A percentile compares a stretch with the other conserved stretches of the same genome.
These are phyloP conservation scores for Quercus lobata DNA, from an alignment of 331 rosid species.

Conservation along the genomic window DNA sequence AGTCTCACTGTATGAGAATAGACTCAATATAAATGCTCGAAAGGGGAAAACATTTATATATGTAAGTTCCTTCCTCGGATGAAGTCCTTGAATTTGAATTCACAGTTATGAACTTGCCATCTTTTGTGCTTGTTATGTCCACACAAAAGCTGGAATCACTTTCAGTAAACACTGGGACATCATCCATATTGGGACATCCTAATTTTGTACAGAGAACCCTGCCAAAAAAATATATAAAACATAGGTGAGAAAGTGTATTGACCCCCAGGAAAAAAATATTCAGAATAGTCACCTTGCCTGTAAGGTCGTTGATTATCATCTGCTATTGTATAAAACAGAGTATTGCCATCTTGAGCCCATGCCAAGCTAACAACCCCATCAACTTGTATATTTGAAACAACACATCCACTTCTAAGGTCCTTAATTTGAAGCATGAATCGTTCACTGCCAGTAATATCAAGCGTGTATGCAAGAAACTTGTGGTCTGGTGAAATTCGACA, in stretches of 20 bases:
- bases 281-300: conserved; percentile 46
- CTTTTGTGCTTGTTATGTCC: conserved; percentile 92
- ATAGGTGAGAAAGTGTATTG: background rate
- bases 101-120: conserved; percentile 91
- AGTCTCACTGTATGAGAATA: conserved; percentile 25
- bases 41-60: conserved; percentile 18
- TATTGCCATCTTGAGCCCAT: conserved; percentile 71
- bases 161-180: conserved; percentile 59
- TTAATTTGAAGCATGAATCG: conserved; percentile 72
- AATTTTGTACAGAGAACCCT: conserved; percentile 74
- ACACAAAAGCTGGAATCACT: conserved; percentile 78
- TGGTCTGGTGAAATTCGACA: conserved; percentile 89
- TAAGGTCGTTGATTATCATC: conserved; percentile 92
- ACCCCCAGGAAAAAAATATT: background rate
- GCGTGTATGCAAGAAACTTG: conserved; percentile 78
- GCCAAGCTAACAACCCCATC: conserved; percentile 78
- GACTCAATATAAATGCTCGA: background rate
- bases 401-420: conserved; percentile 63
- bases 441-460: conserved; percentile 73
- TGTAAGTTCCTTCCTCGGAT: conserved; percentile 88
- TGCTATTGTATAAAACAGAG: conserved; percentile 66
- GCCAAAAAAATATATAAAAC: conserved; percentile 10
- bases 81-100: conserved; percentile 99
- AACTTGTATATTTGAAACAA: conserved; percentile 43
- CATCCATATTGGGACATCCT: conserved; percentile 38